These are phyloP conservation scores for Saccharomycopsis oosterbeekiorum DNA, from an alignment of 805 yeast species.

Conservation along the genomic window DNA sequence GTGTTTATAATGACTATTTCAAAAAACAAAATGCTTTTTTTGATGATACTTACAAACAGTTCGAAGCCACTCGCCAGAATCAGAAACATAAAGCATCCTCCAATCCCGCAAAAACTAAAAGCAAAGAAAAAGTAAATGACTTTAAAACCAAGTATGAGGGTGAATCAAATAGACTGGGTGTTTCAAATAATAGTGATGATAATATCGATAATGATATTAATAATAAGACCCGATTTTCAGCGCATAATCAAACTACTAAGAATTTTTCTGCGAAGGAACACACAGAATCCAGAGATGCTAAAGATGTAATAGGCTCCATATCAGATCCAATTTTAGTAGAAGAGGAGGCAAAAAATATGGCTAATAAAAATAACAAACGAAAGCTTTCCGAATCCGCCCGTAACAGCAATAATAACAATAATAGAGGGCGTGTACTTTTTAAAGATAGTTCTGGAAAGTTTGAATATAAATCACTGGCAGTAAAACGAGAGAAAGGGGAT, in stretches of 20 bases:
- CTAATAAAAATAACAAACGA: not conserved
- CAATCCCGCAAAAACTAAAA: not conserved
- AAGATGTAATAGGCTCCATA: not conserved
- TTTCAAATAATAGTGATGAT: not conserved
- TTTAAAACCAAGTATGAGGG: not conserved
- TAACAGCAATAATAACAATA: constrained; percentile 2
- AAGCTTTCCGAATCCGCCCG: not conserved
- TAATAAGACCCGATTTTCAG: not conserved
- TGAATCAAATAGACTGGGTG: not conserved
- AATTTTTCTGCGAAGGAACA: not conserved
- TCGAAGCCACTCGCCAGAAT: not conserved
- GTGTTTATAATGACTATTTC: not conserved
- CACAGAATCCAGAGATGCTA: not conserved
- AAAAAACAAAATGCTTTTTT: not conserved
- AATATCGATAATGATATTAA: not conserved
- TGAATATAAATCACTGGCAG: constrained; percentile 11
- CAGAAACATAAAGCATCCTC: not conserved
- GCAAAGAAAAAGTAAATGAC: not conserved
- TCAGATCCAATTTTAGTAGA: constrained; percentile 12
- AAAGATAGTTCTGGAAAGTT: constrained; percentile 1
- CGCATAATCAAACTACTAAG: not conserved
- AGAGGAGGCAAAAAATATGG: constrained; percentile 3
- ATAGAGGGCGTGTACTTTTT: not conserved
- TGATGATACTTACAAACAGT: not conserved
- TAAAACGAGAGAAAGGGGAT: not conserved